phyloP scores from a whole-genome alignment of 2,329 filamentous ascomycete species.

The Paraconiothyrium sp. region DNA sequence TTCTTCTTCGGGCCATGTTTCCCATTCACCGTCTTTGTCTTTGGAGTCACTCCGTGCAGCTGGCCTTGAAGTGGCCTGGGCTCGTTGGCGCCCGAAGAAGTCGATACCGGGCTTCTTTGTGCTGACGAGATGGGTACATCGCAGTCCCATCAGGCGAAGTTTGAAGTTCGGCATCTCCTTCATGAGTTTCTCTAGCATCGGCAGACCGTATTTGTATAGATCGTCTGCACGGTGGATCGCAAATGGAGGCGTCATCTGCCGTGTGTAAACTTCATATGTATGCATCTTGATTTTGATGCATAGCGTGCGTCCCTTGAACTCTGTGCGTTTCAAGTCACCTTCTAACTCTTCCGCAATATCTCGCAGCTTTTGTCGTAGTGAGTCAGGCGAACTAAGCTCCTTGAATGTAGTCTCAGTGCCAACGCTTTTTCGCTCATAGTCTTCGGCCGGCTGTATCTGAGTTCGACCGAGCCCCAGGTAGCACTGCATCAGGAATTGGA shows the following conservation, averaged over 20 bases:
- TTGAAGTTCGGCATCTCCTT: constrained; percentile 83
- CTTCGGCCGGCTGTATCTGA: constrained; percentile 83
- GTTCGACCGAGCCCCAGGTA: constrained; percentile 89
- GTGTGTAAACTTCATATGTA: constrained; percentile 89
- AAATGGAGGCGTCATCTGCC: constrained; percentile 79
- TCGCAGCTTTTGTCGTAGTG: constrained; percentile 80
- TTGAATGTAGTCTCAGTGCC: constrained; percentile 93
- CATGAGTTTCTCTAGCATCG: constrained; percentile 84
- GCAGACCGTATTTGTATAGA: constrained; percentile 80
- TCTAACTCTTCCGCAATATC: constrained; percentile 86
- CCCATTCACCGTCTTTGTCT: constrained; percentile 66
- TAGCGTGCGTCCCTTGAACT: constrained; percentile 89
- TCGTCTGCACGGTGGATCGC: constrained; percentile 80
- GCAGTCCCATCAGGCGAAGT: constrained; percentile 84
- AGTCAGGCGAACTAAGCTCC: constrained; percentile 74
- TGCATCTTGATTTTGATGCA: constrained; percentile 94
- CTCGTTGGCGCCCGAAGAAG: constrained; percentile 73
- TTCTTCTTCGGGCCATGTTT: constrained; percentile 74
- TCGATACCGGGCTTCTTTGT: constrained; percentile 82
- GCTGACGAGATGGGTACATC: constrained; percentile 87
- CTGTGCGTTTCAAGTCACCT: constrained; percentile 79
- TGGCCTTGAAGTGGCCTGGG: constrained; percentile 20
- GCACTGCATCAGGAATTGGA: constrained; percentile 83
- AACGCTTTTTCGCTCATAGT: constrained; percentile 91
- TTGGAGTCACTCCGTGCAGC: constrained; percentile 31